phyloP scores from a whole-genome alignment of 73 alveolate species.

The Tetrahymena malaccensis region DNA sequence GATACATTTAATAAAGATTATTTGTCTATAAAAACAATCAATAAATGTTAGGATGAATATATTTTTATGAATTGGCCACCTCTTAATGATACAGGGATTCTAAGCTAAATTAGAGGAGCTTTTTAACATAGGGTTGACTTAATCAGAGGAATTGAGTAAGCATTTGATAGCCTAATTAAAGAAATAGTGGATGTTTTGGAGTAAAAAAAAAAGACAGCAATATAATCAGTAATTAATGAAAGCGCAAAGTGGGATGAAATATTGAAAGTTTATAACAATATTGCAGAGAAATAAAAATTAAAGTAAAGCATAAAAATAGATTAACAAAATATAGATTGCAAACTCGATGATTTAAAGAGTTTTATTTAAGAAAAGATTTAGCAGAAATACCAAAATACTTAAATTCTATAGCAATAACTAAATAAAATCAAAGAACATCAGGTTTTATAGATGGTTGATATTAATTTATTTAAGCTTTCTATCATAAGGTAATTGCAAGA shows the following conservation, averaged over 20 bases:
- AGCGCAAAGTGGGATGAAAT: background rate
- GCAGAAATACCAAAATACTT: background rate
- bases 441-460: too few relatives aligned
- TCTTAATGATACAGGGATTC: background rate
- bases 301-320: too few relatives aligned
- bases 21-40: background rate
- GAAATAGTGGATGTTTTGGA: too few relatives aligned
- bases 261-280: too few relatives aligned
- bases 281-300: background rate
- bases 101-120: too few relatives aligned
- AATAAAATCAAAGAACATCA: too few relatives aligned
- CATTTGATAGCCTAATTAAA: background rate
- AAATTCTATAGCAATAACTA: too few relatives aligned
- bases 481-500: too few relatives aligned
- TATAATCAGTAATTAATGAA: background rate
- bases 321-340: background rate
- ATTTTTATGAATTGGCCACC: background rate
- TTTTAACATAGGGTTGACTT: too few relatives aligned
- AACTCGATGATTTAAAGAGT: background rate
- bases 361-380: too few relatives aligned
- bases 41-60: background rate
- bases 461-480: too few relatives aligned
- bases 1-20: background rate
- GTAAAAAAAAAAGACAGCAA: background rate
- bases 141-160: background rate